phyloP scores from a whole-genome alignment of 345 rosid genomes.

The Salix koriyanagi region DNA sequence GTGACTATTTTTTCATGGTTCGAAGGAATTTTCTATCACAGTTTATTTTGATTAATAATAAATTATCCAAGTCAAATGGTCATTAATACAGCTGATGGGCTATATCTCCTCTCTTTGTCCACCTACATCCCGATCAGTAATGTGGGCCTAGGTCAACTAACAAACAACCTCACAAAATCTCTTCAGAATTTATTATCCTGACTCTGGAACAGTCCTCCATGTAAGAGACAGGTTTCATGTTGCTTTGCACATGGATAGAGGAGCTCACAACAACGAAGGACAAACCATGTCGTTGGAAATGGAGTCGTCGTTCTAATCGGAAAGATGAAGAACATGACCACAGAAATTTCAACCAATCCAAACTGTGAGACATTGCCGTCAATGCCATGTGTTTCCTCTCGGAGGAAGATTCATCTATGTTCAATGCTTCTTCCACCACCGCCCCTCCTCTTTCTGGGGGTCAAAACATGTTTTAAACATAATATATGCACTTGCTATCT shows the following conservation, averaged over 20 bases:
- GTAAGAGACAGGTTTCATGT: conserved; percentile 4
- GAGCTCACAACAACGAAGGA: conserved; percentile 20
- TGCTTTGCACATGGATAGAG: conserved; percentile 39
- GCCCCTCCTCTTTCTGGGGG: background rate
- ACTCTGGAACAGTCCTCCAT: conserved; percentile 14
- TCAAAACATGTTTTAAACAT: no score
- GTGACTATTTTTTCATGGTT: background rate
- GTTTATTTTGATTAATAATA: background rate
- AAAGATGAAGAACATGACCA: background rate
- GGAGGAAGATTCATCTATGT: background rate
- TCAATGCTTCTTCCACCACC: background rate
- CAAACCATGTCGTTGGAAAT: background rate
- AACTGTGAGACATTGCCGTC: background rate
- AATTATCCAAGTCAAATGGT: conserved; percentile 22
- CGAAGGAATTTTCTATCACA: conserved; percentile 11
- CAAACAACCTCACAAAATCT: conserved; percentile 11
- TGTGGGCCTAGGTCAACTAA: conserved; percentile 30
- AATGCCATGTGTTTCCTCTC: background rate
- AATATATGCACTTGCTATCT: no score
- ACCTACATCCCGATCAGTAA: conserved; percentile 7
- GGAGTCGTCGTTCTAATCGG: background rate
- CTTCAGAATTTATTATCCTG: background rate
- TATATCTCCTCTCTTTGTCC: conserved; percentile 17
- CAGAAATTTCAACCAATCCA: background rate
- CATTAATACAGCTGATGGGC: conserved; percentile 28